Conservation (phyloP, 371 early-diverging fungal species). For the Saksenaea oblongispora region DNA sequence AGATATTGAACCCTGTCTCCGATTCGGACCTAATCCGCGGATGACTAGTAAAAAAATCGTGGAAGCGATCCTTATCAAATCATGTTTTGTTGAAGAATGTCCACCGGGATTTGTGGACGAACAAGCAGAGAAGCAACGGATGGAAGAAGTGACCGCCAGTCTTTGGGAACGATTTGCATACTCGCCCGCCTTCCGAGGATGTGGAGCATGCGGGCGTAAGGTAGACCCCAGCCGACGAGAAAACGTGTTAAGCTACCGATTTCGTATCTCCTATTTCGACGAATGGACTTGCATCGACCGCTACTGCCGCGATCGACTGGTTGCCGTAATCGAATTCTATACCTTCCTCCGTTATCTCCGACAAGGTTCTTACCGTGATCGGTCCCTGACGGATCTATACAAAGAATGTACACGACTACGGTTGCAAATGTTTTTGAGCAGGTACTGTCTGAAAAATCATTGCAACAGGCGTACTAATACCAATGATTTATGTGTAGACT, state of each 20-base stretch:
- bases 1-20: conserved; percentile 81
- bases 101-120: conserved; percentile 33
- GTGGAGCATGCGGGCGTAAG: conserved; percentile 43
- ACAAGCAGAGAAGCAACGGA: conserved; percentile 24
- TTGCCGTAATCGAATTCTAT: conserved; percentile 79
- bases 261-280: conserved; percentile 66
- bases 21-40: conserved; percentile 88
- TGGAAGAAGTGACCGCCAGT: conserved; percentile 25
- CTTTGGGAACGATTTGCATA: conserved; percentile 56
- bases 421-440: conserved; percentile 63
- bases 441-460: conserved; percentile 14
- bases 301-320: conserved; percentile 77
- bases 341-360: conserved; percentile 73
- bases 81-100: conserved; percentile 71
- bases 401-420: conserved; percentile 64
- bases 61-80: conserved; percentile 82
- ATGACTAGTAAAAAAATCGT: conserved; percentile 75
- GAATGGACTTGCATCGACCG: conserved; percentile 80
- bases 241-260: conserved; percentile 69
- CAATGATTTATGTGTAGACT: not conserved
- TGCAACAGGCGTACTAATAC: not conserved
- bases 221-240: conserved; percentile 19
- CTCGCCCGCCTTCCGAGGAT: conserved; percentile 42
- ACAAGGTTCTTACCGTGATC: conserved; percentile 69
- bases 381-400: conserved; percentile 65